Evolutionary conservation across 106 monocot species (phyloP).

Genomic region (Alisma plantagoaquatica): DNA sequence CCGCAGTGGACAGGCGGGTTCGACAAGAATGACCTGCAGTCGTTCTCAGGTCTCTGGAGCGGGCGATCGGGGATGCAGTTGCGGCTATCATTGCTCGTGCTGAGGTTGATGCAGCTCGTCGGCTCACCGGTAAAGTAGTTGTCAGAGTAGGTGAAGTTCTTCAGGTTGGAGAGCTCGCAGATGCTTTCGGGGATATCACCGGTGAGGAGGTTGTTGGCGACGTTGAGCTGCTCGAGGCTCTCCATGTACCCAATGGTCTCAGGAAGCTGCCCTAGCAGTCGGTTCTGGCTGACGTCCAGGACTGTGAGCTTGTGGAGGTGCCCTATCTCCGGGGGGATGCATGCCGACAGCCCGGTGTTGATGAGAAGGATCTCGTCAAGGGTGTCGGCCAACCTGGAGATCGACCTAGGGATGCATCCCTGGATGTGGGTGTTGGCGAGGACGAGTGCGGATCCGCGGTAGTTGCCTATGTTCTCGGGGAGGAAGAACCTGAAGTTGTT

Average conservation of each 20-base stretch:
- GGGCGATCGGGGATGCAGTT: too few relatives aligned
- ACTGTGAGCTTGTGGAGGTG: slow-evolving; percentile 37
- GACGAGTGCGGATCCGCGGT: slow-evolving; percentile 1
- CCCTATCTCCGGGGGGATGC: slow-evolving; percentile 63
- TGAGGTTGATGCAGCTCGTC: slow-evolving; percentile 25
- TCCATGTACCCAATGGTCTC: slow-evolving; percentile 42
- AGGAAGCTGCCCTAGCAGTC: slow-evolving; percentile 45
- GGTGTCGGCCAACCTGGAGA: slow-evolving; percentile 3
- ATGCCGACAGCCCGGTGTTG: slow-evolving; percentile 20
- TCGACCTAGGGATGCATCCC: slow-evolving; percentile 2
- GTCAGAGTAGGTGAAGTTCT: slow-evolving; percentile 59
- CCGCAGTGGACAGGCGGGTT: too few relatives aligned
- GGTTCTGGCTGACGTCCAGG: slow-evolving; percentile 63
- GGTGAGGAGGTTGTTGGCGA: slow-evolving; percentile 31
- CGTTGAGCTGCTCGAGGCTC: slow-evolving; percentile 39
- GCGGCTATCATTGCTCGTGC: slow-evolving; percentile 25
- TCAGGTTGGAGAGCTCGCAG: slow-evolving; percentile 49
- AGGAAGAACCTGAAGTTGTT: slow-evolving; percentile 2
- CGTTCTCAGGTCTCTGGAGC: too few relatives aligned
- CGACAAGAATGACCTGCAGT: too few relatives aligned
- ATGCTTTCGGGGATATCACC: slow-evolving; percentile 50
- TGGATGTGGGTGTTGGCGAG: neutral
- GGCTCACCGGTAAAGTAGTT: slow-evolving; percentile 71
- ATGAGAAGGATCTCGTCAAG: slow-evolving; percentile 1
- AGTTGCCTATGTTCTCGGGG: slow-evolving; percentile 5